These are phyloP conservation scores for Rhynchospora tenuis DNA, from an alignment of 176 grass and related monocot species.

Conservation along the genomic window DNA sequence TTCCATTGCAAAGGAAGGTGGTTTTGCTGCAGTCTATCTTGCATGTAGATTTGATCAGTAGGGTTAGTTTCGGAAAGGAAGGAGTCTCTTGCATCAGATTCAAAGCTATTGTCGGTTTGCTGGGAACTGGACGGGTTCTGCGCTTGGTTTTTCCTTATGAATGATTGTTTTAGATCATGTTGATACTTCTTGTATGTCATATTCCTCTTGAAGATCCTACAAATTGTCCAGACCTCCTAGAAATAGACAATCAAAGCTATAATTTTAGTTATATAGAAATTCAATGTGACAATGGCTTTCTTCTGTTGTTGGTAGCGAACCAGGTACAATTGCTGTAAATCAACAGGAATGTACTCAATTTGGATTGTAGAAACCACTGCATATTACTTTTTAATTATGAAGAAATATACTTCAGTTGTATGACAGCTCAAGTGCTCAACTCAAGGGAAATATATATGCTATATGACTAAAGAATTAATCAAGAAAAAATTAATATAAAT, in stretches of 20 bases:
- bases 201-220: constrained; percentile 78
- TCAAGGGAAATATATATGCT: neutral
- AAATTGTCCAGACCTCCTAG: constrained; percentile 91
- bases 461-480: neutral
- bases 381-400: neutral
- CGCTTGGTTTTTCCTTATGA: neutral
- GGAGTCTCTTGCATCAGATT: constrained; percentile 46
- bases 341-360: neutral
- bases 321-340: neutral
- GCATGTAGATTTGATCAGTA: constrained; percentile 7
- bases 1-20: constrained; percentile 34
- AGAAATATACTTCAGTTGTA: neutral
- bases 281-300: neutral
- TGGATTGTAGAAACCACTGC: neutral
- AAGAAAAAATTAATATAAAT: neutral
- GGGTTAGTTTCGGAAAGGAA: constrained; percentile 30
- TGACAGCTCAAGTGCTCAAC: neutral
- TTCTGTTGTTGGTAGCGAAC: neutral
- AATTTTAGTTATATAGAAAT: neutral
- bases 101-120: constrained; percentile 62
- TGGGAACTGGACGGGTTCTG: constrained; percentile 33
- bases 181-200: constrained; percentile 51
- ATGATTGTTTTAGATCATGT: constrained; percentile 32
- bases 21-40: constrained; percentile 26
- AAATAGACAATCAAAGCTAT: neutral